Conservation (phyloP, 371 early-diverging fungal species). For the Mortierella sp. region DNA sequence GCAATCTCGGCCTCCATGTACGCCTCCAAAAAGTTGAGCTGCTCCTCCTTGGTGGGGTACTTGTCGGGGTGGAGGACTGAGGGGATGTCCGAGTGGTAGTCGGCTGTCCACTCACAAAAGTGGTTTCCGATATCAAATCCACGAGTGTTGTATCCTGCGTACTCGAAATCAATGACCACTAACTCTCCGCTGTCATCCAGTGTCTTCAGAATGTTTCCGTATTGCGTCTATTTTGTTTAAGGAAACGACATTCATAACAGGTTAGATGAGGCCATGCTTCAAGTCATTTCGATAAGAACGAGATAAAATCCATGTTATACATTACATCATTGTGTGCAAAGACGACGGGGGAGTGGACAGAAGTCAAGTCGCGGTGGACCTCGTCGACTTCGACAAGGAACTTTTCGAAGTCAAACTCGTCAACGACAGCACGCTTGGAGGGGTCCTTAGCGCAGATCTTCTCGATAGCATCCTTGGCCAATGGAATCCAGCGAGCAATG, state of each 20-base stretch:
- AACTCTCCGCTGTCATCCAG: conserved; percentile 65
- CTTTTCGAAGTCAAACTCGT: conserved; percentile 60
- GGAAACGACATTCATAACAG: not conserved
- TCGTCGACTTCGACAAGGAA: conserved; percentile 64
- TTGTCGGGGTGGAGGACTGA: conserved; percentile 62
- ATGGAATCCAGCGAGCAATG: conserved; percentile 74
- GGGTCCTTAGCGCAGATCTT: conserved; percentile 52
- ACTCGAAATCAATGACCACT: conserved; percentile 88
- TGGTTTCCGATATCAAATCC: conserved; percentile 92
- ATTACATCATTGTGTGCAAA: conserved; percentile 90
- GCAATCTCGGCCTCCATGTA: conserved; percentile 73
- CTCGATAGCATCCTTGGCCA: conserved; percentile 59
- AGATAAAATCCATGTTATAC: not conserved
- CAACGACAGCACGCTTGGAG: conserved; percentile 41
- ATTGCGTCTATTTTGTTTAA: conserved; percentile 68
- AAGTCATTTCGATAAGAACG: not conserved
- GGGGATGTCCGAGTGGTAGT: conserved; percentile 75
- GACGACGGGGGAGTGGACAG: conserved; percentile 73
- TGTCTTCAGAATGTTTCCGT: conserved; percentile 84
- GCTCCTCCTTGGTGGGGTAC: conserved; percentile 75
- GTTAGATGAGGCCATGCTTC: not conserved
- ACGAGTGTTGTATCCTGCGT: conserved; percentile 88
- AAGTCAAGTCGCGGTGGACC: conserved; percentile 57
- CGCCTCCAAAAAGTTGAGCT: conserved; percentile 70
- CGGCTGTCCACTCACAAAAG: conserved; percentile 92